Conservation (phyloP, 2,329 filamentous ascomycete genomes). For the Pseudogymnoascus sp. region DNA sequence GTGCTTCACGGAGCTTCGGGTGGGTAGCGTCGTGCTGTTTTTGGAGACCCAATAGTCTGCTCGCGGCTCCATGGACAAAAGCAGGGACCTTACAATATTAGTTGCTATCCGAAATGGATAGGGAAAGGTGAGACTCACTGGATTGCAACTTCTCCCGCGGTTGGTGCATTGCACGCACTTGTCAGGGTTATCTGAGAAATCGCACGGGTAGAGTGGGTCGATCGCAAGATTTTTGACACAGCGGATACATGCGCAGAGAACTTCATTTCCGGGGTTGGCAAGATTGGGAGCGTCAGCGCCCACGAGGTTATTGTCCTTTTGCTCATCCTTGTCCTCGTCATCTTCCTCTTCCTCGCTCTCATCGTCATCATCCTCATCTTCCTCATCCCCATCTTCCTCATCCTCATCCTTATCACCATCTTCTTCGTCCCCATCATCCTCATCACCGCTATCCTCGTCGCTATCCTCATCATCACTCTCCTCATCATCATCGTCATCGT, state of each 20-base stretch:
- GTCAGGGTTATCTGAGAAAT: neutral
- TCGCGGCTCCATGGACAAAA: neutral
- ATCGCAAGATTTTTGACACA: neutral
- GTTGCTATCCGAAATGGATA: neutral
- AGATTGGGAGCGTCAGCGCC: neutral
- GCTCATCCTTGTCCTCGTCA: neutral
- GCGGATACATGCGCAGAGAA: neutral
- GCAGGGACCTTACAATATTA: neutral
- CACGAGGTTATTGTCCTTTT: neutral
- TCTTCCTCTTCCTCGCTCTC: neutral
- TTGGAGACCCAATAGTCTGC: neutral
- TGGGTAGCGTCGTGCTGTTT: neutral
- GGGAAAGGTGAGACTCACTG: neutral
- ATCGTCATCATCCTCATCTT: neutral
- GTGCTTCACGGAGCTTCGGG: neutral
- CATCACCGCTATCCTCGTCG: neutral
- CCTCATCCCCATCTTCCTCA: neutral
- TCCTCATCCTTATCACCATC: neutral
- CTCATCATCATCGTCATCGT: neutral
- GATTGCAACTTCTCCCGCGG: neutral
- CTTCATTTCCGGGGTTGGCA: neutral
- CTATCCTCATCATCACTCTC: neutral
- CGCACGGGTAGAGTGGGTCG: neutral
- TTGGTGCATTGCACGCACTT: neutral
- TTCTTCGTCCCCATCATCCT: neutral